These are phyloP conservation scores for Aureobasidium namibiae DNA, from an alignment of 2,329 filamentous ascomycete species.

Conservation along the genomic window DNA sequence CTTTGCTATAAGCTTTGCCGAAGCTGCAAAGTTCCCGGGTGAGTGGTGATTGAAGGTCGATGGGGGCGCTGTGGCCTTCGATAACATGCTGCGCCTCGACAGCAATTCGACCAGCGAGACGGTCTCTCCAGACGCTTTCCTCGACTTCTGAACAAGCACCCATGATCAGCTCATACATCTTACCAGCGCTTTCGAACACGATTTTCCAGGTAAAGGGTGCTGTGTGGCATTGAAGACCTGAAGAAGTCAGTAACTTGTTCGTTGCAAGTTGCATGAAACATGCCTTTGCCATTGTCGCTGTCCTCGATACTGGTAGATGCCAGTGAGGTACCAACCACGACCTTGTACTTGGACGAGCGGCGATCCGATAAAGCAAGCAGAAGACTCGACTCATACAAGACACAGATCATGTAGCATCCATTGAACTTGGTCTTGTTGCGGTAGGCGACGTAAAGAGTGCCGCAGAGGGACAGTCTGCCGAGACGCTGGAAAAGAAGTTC, in stretches of 20 bases:
- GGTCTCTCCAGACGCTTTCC: slow-evolving; percentile 68
- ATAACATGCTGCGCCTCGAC: slow-evolving; percentile 44
- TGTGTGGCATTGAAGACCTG: slow-evolving; percentile 80
- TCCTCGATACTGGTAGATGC: slow-evolving; percentile 60
- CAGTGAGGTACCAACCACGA: slow-evolving; percentile 66
- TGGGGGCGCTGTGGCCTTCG: slow-evolving; percentile 39
- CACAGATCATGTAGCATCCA: slow-evolving; percentile 76
- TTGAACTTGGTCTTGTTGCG: slow-evolving; percentile 59
- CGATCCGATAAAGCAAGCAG: slow-evolving; percentile 63
- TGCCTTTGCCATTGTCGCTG: slow-evolving; percentile 64
- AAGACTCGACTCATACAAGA: slow-evolving; percentile 74
- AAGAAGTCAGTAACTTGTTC: background rate
- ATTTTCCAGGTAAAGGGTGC: slow-evolving; percentile 89
- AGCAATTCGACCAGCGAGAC: slow-evolving; percentile 49
- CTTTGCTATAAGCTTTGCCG: slow-evolving; percentile 66
- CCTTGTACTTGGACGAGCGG: slow-evolving; percentile 58
- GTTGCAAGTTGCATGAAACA: background rate
- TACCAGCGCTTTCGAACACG: slow-evolving; percentile 67
- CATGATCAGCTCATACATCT: slow-evolving; percentile 76
- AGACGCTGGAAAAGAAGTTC: slow-evolving; percentile 60
- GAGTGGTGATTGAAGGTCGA: slow-evolving; percentile 54
- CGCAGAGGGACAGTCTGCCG: slow-evolving; percentile 73
- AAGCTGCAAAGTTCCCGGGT: slow-evolving; percentile 64
- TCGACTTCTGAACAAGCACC: slow-evolving; percentile 78
- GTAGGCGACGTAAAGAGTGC: slow-evolving; percentile 75